Percentiles rank a stretch among this genome's conserved stretches.
These are phyloP conservation scores for Lactifluus hygrophoroides DNA, from an alignment of 768 basidiomycete species.

Conservation along the genomic window DNA sequence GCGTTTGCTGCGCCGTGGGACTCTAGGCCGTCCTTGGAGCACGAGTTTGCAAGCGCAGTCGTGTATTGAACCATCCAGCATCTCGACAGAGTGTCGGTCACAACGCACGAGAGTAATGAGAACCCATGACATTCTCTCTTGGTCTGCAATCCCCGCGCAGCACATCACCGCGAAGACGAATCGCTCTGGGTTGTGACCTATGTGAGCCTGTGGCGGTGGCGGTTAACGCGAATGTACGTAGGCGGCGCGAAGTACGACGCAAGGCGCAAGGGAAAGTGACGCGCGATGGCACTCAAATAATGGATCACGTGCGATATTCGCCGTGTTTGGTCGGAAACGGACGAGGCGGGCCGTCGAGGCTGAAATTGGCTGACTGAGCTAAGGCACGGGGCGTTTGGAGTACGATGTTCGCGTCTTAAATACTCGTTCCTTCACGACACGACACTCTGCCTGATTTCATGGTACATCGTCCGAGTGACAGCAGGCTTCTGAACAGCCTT, in stretches of 20 bases:
- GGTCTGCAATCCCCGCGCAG: background rate
- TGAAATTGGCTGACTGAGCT: background rate
- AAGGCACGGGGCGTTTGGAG: background rate
- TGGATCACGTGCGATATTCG: too few species aligned
- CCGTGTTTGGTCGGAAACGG: too few species aligned
- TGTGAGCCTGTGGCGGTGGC: background rate
- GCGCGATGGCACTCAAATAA: too few species aligned
- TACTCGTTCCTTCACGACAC: background rate
- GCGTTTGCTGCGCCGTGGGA: background rate
- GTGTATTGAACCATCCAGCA: background rate
- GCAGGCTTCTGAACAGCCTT: conserved; percentile 60
- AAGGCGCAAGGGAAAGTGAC: too few species aligned
- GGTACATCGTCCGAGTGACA: conserved; percentile 69
- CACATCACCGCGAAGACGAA: too few species aligned
- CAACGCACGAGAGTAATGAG: background rate
- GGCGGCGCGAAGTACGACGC: too few species aligned
- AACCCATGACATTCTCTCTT: background rate
- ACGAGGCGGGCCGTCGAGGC: too few species aligned
- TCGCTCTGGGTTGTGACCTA: background rate
- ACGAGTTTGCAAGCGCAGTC: background rate
- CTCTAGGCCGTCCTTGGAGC: background rate
- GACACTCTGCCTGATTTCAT: conserved; percentile 28
- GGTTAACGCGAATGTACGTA: conserved; percentile 5
- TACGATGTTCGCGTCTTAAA: background rate
- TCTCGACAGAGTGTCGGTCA: background rate